These are phyloP conservation scores for Podaxis sp. DNA, from an alignment of 768 basidiomycete species.

Conservation along the genomic window DNA sequence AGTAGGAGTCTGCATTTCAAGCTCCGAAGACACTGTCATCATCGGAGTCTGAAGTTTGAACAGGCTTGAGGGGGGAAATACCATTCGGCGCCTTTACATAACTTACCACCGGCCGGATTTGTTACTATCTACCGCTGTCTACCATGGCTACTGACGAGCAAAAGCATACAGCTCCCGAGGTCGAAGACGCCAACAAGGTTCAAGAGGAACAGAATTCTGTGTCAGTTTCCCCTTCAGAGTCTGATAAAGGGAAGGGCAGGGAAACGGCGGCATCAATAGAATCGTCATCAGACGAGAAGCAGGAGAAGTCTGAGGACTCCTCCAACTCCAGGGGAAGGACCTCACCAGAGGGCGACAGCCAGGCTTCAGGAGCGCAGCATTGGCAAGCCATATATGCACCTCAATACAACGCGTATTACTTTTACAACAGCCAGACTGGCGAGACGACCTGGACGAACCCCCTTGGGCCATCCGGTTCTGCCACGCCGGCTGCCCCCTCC, in stretches of 20 bases:
- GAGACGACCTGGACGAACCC: slow-evolving; percentile 88
- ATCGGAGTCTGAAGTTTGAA: too few relatives aligned
- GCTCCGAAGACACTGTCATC: too few relatives aligned
- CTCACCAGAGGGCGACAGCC: background rate
- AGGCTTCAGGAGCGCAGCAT: slow-evolving; percentile 16
- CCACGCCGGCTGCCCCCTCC: slow-evolving; percentile 5
- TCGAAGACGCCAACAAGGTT: background rate
- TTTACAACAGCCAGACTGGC: slow-evolving; percentile 69
- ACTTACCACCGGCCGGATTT: too few relatives aligned
- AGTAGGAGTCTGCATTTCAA: too few relatives aligned
- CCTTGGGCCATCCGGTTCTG: slow-evolving; percentile 35
- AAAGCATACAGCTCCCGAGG: background rate
- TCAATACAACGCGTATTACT: slow-evolving; percentile 79
- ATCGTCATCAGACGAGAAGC: background rate
- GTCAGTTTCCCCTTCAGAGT: background rate
- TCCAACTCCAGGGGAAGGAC: background rate
- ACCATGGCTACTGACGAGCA: background rate
- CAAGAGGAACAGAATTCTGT: background rate
- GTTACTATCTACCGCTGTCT: background rate
- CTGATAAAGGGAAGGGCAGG: slow-evolving; percentile 2
- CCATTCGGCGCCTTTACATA: too few relatives aligned
- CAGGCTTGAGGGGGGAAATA: too few relatives aligned
- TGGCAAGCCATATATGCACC: slow-evolving; percentile 87
- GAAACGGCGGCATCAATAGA: background rate
- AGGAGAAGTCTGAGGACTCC: background rate